phyloP scores from a whole-genome alignment of 2,329 filamentous ascomycete species.

The Catunica adiposa region DNA sequence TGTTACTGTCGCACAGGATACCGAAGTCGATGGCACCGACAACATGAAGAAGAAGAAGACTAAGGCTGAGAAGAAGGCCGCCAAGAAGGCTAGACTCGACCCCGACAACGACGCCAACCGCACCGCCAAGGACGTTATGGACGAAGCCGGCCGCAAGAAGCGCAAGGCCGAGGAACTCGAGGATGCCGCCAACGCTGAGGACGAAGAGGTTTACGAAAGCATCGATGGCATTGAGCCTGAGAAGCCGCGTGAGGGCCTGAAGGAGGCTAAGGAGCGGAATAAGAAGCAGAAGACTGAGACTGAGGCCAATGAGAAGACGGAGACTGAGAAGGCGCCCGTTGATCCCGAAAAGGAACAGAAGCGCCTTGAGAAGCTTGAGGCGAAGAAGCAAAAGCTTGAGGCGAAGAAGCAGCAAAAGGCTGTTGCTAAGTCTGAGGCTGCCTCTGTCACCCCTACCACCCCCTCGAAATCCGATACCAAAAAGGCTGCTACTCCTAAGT shows the following conservation, averaged over 20 bases:
- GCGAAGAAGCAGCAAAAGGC: conserved; percentile 18
- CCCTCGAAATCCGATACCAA: conserved; percentile 17
- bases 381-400: conserved; percentile 25
- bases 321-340: conserved; percentile 18
- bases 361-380: conserved; percentile 33
- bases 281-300: conserved; percentile 17
- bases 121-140: conserved; percentile 83
- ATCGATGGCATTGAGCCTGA: conserved; percentile 41
- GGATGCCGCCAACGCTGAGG: conserved; percentile 25
- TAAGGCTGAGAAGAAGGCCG: conserved; percentile 68
- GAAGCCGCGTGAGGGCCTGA: conserved; percentile 48
- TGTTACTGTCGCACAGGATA: conserved; percentile 41
- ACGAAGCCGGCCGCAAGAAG: conserved; percentile 62
- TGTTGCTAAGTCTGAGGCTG: neutral
- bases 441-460: conserved; percentile 9
- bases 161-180: conserved; percentile 49
- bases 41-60: conserved; percentile 70
- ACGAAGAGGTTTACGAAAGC: conserved; percentile 29
- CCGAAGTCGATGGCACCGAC: conserved; percentile 46
- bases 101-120: conserved; percentile 66
- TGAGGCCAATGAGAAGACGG: conserved; percentile 16
- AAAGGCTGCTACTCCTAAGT: conserved; percentile 14
- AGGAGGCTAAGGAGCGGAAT: conserved; percentile 41
- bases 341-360: conserved; percentile 36
- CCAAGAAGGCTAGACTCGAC: conserved; percentile 77